These are phyloP conservation scores for Cercospora sp. DNA, from an alignment of 2,329 filamentous ascomycete genomes.

Conservation along the genomic window DNA sequence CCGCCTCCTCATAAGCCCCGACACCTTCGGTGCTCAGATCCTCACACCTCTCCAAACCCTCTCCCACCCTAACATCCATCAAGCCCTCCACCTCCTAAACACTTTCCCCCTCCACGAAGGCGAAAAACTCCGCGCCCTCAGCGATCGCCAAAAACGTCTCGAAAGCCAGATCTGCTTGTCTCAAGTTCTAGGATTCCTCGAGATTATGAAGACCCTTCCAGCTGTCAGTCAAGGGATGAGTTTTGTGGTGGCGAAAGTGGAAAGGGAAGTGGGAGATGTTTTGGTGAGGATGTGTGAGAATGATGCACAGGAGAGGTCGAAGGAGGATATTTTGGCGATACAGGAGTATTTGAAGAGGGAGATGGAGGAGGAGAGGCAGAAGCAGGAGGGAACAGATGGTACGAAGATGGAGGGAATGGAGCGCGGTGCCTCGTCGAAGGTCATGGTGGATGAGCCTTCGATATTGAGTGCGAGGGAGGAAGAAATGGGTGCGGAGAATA, in stretches of 20 bases:
- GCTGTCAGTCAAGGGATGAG: background rate
- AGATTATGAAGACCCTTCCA: background rate
- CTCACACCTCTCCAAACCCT: background rate
- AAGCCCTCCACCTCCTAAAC: background rate
- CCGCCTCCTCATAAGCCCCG: background rate
- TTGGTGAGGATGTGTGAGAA: slow-evolving; percentile 2
- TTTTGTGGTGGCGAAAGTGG: background rate
- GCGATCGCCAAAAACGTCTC: background rate
- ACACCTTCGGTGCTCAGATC: slow-evolving; percentile 2
- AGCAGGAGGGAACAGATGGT: background rate
- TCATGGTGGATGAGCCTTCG: background rate
- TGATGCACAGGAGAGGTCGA: background rate
- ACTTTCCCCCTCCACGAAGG: background rate
- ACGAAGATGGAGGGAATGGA: background rate
- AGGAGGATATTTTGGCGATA: background rate
- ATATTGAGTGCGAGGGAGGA: no score
- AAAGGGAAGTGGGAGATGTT: background rate
- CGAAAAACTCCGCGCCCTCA: background rate
- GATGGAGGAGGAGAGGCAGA: background rate
- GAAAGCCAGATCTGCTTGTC: slow-evolving; percentile 1
- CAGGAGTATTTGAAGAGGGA: background rate
- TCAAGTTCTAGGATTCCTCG: background rate
- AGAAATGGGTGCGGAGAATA: no score
- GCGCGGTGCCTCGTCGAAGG: background rate
- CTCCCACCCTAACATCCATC: background rate